These are phyloP conservation scores for Wickerhamomyces tratensis DNA, from an alignment of 805 yeast genomes.

Conservation along the genomic window DNA sequence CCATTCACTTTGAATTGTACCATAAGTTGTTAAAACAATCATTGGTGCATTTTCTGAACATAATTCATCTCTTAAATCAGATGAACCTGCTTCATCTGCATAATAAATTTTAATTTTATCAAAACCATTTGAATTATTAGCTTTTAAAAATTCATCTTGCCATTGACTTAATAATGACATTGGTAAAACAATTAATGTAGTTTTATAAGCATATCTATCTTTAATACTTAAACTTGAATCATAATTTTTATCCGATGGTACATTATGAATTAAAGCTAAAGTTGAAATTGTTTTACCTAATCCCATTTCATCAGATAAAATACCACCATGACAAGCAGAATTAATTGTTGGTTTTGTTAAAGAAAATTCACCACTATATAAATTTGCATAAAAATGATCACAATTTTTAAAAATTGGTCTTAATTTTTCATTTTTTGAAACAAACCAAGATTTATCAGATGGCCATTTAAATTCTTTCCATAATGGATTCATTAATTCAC, in stretches of 20 bases:
- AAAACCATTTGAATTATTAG: slow-evolving; percentile 32
- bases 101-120: slow-evolving; percentile 57
- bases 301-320: slow-evolving; percentile 95
- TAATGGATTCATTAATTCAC: slow-evolving; percentile 65
- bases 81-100: slow-evolving; percentile 46
- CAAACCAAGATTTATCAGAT: slow-evolving; percentile 28
- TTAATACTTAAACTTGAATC: background rate
- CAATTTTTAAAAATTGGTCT: slow-evolving; percentile 5
- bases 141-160: slow-evolving; percentile 68
- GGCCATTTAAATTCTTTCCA: slow-evolving; percentile 85
- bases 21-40: slow-evolving; percentile 77
- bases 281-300: slow-evolving; percentile 88
- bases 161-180: slow-evolving; percentile 90
- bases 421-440: slow-evolving; percentile 16
- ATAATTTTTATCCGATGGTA: slow-evolving; percentile 37
- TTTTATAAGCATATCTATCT: slow-evolving; percentile 46
- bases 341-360: slow-evolving; percentile 55
- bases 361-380: slow-evolving; percentile 74
- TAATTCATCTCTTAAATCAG: slow-evolving; percentile 36
- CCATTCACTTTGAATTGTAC: slow-evolving; percentile 76
- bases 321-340: slow-evolving; percentile 66
- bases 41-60: slow-evolving; percentile 46
- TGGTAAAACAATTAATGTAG: slow-evolving; percentile 79
- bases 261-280: slow-evolving; percentile 58
- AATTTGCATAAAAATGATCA: slow-evolving; percentile 57